phyloP scores from a whole-genome alignment of 208 protist species.

The Naegleria lovaniensis region DNA sequence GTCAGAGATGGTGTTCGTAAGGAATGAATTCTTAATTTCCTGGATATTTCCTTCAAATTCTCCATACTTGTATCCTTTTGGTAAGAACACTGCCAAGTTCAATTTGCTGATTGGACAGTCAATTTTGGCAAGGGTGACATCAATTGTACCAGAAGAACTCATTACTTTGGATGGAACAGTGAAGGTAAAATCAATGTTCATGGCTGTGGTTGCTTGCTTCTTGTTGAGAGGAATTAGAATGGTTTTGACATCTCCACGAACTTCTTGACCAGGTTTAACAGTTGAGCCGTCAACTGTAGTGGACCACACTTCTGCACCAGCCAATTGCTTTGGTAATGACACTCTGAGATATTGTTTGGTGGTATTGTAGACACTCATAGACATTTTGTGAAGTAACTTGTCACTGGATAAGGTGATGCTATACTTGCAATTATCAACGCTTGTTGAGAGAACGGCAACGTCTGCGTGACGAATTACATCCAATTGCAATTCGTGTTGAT shows the following conservation, averaged over 20 bases:
- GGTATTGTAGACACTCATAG: background rate
- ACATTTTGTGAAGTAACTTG: background rate
- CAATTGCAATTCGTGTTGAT: background rate
- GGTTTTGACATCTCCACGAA: background rate
- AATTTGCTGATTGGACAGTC: background rate
- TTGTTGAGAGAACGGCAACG: background rate
- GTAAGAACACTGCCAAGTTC: background rate
- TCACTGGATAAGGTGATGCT: background rate
- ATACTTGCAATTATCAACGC: background rate
- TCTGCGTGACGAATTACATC: background rate
- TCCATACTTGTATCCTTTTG: background rate
- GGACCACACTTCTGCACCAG: background rate
- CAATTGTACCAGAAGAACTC: background rate
- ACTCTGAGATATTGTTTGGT: conserved; percentile 1
- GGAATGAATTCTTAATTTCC: background rate
- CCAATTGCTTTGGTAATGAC: background rate
- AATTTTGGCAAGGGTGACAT: background rate
- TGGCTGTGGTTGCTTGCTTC: background rate
- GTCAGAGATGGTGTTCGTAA: background rate
- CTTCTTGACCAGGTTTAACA: background rate
- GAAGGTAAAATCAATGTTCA: background rate
- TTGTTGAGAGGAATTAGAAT: background rate
- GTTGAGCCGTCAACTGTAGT: background rate
- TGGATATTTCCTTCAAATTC: background rate
- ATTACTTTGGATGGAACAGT: background rate